Percentiles rank a stretch among this genome's conserved stretches.
Conservation (phyloP, 1,284 basidiomycete genomes). For the Austroboletus niveus region DNA sequence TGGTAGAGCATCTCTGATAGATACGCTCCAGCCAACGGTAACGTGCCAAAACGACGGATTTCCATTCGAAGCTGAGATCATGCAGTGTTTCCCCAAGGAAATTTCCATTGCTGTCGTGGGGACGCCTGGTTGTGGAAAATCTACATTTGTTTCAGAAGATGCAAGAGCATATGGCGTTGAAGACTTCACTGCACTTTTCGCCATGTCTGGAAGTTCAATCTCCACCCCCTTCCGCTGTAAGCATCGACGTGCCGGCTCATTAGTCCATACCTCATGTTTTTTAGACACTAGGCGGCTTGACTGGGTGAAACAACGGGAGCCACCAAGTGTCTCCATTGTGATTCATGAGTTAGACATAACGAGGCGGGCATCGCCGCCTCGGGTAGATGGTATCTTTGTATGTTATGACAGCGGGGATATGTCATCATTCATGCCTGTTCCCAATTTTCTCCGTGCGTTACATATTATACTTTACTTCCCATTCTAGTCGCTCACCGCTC, state of each 20-base stretch:
- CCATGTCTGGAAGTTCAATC: constrained; percentile 34
- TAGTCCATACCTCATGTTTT: constrained; percentile 12
- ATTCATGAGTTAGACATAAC: constrained; percentile 34
- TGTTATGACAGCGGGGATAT: constrained; percentile 70
- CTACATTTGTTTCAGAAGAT: constrained; percentile 65
- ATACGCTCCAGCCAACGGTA: constrained; percentile 37
- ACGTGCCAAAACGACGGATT: constrained; percentile 17
- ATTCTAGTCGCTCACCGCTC: constrained; percentile 10
- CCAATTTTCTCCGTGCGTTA: constrained; percentile 59
- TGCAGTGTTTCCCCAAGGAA: constrained; percentile 31
- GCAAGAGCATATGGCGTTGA: constrained; percentile 50
- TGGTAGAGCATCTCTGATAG: constrained; percentile 37
- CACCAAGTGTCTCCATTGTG: constrained; percentile 28
- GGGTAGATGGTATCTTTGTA: constrained; percentile 67
- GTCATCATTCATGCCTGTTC: constrained; percentile 60
- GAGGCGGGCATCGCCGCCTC: constrained; percentile 46
- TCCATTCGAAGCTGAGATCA: constrained; percentile 20
- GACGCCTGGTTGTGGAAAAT: constrained; percentile 69
- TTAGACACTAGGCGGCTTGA: constrained; percentile 33
- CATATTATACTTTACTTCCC: constrained; percentile 6
- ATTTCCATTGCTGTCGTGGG: constrained; percentile 67
- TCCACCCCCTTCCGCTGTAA: constrained; percentile 44
- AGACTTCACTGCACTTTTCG: constrained; percentile 23
- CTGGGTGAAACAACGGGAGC: constrained; percentile 33
- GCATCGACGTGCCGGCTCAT: constrained; percentile 16